Conservation (phyloP, 345 rosid species). For the Euclidium syriacum region DNA sequence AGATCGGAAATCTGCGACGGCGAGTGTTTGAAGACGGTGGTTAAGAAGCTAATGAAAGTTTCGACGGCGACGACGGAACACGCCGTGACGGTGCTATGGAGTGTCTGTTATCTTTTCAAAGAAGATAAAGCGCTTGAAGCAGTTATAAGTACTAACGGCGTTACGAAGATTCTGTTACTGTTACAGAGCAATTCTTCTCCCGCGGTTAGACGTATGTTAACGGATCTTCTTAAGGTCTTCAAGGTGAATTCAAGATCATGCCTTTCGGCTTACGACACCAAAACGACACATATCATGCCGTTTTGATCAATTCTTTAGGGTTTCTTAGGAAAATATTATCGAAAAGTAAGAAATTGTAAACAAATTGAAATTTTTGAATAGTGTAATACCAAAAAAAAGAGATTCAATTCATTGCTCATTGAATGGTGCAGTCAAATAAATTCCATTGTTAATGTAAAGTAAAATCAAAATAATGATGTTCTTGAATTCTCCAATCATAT, state of each 20-base stretch:
- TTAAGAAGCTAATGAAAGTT: conserved; percentile 62
- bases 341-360: conserved; percentile 19
- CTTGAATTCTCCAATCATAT: conserved; percentile 24
- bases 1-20: conserved; percentile 43
- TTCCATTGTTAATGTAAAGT: conserved; percentile 20
- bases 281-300: conserved; percentile 94
- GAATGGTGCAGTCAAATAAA: conserved; percentile 5
- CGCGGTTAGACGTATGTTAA: conserved; percentile 68
- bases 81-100: conserved; percentile 79
- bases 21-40: conserved; percentile 52
- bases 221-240: conserved; percentile 69
- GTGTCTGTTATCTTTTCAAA: conserved; percentile 61
- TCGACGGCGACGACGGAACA: conserved; percentile 74
- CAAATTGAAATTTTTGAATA: conserved; percentile 28
- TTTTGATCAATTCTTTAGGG: conserved; percentile 40
- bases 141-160: conserved; percentile 51
- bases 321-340: conserved; percentile 7
- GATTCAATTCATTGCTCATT: conserved; percentile 23
- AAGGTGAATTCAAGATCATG: conserved; percentile 59
- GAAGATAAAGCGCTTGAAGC: conserved; percentile 63
- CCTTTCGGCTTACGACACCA: conserved; percentile 75
- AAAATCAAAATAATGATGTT: conserved; percentile 12
- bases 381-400: conserved; percentile 17
- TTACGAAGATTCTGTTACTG: conserved; percentile 69
- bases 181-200: conserved; percentile 92